phyloP scores from a whole-genome alignment of 2,329 filamentous ascomycete genomes.

The Trichoderma sp. region DNA sequence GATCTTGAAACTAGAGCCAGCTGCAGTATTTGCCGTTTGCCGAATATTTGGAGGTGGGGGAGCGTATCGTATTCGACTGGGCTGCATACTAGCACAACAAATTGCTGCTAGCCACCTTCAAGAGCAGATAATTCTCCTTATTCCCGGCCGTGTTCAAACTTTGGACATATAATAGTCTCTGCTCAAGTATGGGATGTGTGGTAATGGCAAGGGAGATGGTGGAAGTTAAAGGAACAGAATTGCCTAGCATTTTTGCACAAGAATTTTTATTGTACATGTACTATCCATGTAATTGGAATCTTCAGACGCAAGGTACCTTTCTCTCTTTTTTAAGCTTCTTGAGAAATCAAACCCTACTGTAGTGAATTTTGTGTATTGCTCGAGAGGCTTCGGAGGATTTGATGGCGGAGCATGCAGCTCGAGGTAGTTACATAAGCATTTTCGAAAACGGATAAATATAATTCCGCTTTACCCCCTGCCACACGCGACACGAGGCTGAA shows the following conservation, averaged over 20 bases:
- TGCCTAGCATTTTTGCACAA: neutral
- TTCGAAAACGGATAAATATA: neutral
- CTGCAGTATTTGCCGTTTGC: slow-evolving; percentile 13
- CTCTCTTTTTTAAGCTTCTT: neutral
- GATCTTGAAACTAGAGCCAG: slow-evolving; percentile 9
- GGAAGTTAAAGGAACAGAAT: neutral
- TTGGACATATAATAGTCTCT: neutral
- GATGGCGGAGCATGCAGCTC: neutral
- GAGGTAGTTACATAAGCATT: neutral
- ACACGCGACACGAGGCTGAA: slow-evolving; percentile 23
- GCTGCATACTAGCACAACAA: neutral
- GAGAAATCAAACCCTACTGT: neutral
- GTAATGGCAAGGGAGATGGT: neutral
- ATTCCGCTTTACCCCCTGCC: slow-evolving; percentile 15
- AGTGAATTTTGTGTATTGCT: neutral
- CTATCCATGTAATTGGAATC: neutral
- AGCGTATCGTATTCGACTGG: neutral
- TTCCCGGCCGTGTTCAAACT: neutral
- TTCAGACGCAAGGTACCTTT: neutral
- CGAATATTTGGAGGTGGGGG: neutral
- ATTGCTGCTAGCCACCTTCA: neutral
- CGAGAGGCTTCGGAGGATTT: neutral
- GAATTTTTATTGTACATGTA: neutral
- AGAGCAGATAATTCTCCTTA: neutral
- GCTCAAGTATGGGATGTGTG: neutral